These are phyloP conservation scores for Globisporangium canariense DNA, from an alignment of 352 stramenopile species.

Conservation along the genomic window DNA sequence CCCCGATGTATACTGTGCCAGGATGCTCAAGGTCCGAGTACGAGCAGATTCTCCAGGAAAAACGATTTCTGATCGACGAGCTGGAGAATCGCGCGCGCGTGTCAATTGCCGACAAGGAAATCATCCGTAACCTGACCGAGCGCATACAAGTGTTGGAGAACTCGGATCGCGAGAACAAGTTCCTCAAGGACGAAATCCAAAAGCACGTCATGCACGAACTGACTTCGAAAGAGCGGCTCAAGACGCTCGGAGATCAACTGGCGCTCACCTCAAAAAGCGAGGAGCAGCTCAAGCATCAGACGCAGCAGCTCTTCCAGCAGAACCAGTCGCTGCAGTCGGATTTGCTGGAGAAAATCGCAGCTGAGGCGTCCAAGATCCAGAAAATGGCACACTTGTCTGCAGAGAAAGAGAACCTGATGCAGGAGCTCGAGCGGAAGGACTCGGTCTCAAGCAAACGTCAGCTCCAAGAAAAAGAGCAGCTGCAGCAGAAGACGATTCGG, in stretches of 20 bases:
- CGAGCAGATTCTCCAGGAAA: conserved; percentile 40
- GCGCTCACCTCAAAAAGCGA: conserved; percentile 52
- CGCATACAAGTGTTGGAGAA: conserved; percentile 37
- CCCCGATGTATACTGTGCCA: background rate
- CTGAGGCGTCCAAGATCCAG: conserved; percentile 62
- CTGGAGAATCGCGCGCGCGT: conserved; percentile 17
- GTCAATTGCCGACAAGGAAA: conserved; percentile 32
- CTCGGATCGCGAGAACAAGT: conserved; percentile 49
- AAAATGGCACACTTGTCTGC: conserved; percentile 59
- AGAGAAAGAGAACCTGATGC: conserved; percentile 53
- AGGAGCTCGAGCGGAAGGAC: conserved; percentile 49
- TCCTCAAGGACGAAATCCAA: conserved; percentile 60
- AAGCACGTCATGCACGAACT: conserved; percentile 58
- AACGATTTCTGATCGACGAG: conserved; percentile 25
- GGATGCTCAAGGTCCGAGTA: conserved; percentile 24
- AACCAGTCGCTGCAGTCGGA: conserved; percentile 66
- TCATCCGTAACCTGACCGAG: conserved; percentile 34
- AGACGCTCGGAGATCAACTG: conserved; percentile 53
- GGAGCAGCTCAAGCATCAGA: conserved; percentile 68
- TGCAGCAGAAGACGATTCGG: conserved; percentile 25
- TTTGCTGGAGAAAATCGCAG: conserved; percentile 62
- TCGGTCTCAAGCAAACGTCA: conserved; percentile 29
- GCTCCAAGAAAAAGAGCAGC: conserved; percentile 22
- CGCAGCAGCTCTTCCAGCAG: conserved; percentile 63
- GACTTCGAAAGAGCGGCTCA: conserved; percentile 45